Conservation (phyloP, 2,329 filamentous ascomycete genomes). For the Nannizziopsis barbatae region DNA sequence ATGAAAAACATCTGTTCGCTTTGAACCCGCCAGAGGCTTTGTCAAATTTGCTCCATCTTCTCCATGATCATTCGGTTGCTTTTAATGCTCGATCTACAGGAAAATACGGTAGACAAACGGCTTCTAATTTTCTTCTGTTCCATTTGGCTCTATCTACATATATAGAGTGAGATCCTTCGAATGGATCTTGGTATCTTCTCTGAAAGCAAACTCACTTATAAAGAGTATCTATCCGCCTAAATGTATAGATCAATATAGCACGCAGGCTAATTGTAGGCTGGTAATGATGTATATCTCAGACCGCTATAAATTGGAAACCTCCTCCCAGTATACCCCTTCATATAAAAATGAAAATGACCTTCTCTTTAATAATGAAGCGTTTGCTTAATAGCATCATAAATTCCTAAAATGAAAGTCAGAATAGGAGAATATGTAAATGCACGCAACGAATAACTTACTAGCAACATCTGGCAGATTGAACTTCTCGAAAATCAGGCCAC, state of each 20-base stretch:
- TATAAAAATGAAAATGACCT: background rate
- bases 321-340: background rate
- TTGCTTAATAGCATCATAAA: constrained; percentile 60
- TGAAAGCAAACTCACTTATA: background rate
- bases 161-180: constrained; percentile 6
- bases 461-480: constrained; percentile 77
- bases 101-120: no score
- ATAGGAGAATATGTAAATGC: background rate
- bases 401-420: constrained; percentile 40
- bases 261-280: background rate
- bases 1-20: no score
- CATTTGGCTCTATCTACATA: constrained; percentile 6
- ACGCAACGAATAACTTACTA: constrained; percentile 49
- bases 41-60: no score
- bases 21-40: no score
- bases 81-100: no score
- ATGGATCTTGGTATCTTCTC: constrained; percentile 7
- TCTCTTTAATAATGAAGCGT: constrained; percentile 49
- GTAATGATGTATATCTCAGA: background rate
- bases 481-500: constrained; percentile 65
- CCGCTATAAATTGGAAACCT: background rate
- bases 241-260: background rate
- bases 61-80: no score
- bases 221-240: background rate
- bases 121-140: background rate